Conservation (phyloP, 148 eudicot species). For the Spergularia marina region DNA sequence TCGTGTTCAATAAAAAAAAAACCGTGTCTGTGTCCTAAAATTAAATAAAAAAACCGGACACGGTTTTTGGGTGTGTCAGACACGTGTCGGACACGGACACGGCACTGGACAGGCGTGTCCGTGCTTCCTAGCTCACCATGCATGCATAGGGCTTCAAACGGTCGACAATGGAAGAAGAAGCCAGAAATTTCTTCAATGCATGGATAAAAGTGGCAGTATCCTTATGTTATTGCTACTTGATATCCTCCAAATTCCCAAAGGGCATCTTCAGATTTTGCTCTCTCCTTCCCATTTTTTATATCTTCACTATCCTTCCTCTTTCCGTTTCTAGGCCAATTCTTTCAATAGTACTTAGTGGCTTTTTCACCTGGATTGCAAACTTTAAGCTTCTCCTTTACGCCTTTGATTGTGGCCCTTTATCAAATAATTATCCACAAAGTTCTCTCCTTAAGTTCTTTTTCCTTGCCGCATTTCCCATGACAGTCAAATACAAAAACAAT, state of each 20-base stretch:
- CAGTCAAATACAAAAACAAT: conserved; percentile 7
- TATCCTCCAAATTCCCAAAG: conserved; percentile 44
- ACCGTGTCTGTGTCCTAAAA: no score
- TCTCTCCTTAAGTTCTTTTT: conserved; percentile 34
- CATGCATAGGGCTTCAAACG: no score
- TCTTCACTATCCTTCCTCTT: conserved; percentile 60
- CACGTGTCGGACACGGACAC: no score
- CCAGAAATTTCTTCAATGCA: conserved; percentile 32
- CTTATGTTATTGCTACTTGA: conserved; percentile 45
- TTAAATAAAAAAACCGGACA: no score
- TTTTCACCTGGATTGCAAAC: conserved; percentile 74
- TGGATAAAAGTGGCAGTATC: conserved; percentile 31
- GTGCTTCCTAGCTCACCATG: no score
- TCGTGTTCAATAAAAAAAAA: no score
- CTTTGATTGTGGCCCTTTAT: conserved; percentile 32
- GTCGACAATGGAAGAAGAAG: conserved; percentile 28
- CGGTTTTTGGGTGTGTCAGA: no score
- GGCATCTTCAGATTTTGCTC: conserved; percentile 47
- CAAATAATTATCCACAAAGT: conserved; percentile 1
- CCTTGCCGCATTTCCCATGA: conserved; percentile 51
- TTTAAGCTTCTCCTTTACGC: conserved; percentile 29
- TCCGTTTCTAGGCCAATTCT: conserved; percentile 40
- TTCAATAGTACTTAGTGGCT: conserved; percentile 40
- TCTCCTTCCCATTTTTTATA: conserved; percentile 54
- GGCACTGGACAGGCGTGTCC: no score